phyloP scores from a whole-genome alignment of 345 rosid species.

The Nephelium lappaceum region DNA sequence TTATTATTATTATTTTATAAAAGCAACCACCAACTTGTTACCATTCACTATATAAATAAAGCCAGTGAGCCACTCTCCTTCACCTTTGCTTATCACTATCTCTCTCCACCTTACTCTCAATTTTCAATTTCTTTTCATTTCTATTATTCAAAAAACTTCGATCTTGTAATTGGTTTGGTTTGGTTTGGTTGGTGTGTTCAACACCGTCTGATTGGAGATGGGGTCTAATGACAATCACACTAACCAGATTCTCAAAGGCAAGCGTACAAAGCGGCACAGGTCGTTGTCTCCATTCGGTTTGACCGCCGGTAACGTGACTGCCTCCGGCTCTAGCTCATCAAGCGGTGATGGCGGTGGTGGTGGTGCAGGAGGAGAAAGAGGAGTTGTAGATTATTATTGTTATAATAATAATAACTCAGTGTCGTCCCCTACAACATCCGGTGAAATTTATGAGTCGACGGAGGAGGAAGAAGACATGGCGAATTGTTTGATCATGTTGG shows the following conservation, averaged over 20 bases:
- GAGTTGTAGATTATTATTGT: constrained; percentile 28
- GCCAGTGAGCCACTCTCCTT: constrained; percentile 38
- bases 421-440: constrained; percentile 46
- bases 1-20: not conserved
- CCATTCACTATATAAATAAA: constrained; percentile 41
- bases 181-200: not conserved
- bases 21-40: constrained; percentile 46
- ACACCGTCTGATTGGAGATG: not conserved
- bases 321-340: constrained; percentile 45
- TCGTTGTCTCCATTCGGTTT: constrained; percentile 47
- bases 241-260: constrained; percentile 55
- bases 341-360: constrained; percentile 36
- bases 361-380: constrained; percentile 29
- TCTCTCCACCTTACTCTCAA: too few species aligned
- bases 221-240: constrained; percentile 31
- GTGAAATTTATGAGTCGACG: constrained; percentile 42
- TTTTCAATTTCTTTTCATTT: constrained; percentile 26
- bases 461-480: constrained; percentile 96
- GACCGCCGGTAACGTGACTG: constrained; percentile 28
- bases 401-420: constrained; percentile 27
- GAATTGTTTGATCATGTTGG: constrained; percentile 79
- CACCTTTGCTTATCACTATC: constrained; percentile 15
- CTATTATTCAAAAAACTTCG: not conserved
- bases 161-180: not conserved
- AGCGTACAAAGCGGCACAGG: constrained; percentile 82